Base-by-base conservation (phyloP, 2,329 filamentous ascomycete species). In the Gremmenia infestans region DNA sequence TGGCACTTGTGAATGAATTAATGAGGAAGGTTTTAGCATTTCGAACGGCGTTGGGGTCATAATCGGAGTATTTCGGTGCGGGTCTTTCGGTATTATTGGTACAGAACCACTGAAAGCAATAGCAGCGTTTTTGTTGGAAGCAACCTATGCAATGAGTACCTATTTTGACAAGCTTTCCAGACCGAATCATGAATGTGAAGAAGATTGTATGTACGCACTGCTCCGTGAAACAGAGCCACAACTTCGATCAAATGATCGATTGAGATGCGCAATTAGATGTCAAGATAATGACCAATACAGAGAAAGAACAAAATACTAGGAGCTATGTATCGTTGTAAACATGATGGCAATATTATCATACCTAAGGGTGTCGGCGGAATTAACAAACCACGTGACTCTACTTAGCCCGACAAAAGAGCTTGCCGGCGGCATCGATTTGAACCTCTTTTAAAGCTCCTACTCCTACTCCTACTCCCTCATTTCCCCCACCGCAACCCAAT, bases 401-500 rank as follows among this genome's bases (percentile, higher is more conserved):
- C 39, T 42, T 42, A 53, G 46, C 23, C 36, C 39, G 39, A 11
- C 39, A 42, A 42, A 42, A 42, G 39, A 32, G 28, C 49, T 48
- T 36, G 48, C 50, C 39, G 47, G 39, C 28, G 45, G 48, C 56
- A 22, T 59, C 56, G 57, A 52, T 52, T 45, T 22, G 37, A 56
- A 50, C 39, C 49, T 40, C 50, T 42, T 50, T 43, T n/a, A 42
- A 17, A 42, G 37, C 48, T 47, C n/a, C 40, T 28, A 8, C 8
- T 11, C 28, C 9, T 32, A 32, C 54, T 52, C 50, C 55, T 57
- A 60, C 61, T 60, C 59, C 49, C 32, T 14, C 48, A 57, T 63
- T 63, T 61, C 59, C 54, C 42, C 51, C 60, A 62, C 59, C 56
- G 42, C 58, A 59, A 63, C 61, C 42, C 67, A 66, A 67, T 65